These are phyloP conservation scores for Microglena sp. DNA, from an alignment of 139 green algal species.

Conservation along the genomic window DNA sequence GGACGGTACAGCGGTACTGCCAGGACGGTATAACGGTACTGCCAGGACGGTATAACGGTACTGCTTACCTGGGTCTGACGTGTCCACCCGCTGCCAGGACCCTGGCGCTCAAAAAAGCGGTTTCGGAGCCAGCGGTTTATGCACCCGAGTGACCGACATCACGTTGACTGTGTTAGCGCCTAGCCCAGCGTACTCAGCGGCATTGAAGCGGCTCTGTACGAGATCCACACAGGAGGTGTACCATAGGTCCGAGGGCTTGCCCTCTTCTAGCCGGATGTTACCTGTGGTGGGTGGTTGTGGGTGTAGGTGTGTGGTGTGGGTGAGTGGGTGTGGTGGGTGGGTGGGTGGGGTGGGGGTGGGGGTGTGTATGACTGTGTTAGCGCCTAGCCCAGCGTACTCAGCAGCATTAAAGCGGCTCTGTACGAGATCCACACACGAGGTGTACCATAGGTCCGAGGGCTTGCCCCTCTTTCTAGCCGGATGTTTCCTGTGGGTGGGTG, in stretches of 20 bases:
- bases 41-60: too few relatives aligned
- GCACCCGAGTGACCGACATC: slow-evolving; percentile 30
- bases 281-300: too few relatives aligned
- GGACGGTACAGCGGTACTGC: too few relatives aligned
- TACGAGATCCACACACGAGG: slow-evolving; percentile 40
- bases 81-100: slow-evolving; percentile 9
- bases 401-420: slow-evolving; percentile 20
- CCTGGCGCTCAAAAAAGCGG: slow-evolving; percentile 33
- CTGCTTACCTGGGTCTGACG: slow-evolving; percentile 5
- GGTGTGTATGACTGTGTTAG: too few relatives aligned
- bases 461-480: slow-evolving; percentile 60
- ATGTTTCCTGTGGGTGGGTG: slow-evolving; percentile 75
- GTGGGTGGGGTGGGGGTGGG: too few relatives aligned
- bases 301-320: too few relatives aligned
- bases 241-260: slow-evolving; percentile 44
- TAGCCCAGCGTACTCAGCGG: slow-evolving; percentile 17
- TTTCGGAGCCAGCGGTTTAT: slow-evolving; percentile 58
- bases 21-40: too few relatives aligned
- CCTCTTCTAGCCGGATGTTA: slow-evolving; percentile 74
- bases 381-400: slow-evolving; percentile 20
- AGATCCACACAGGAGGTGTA: slow-evolving; percentile 42
- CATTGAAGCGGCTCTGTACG: slow-evolving; percentile 25
- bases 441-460: slow-evolving; percentile 47
- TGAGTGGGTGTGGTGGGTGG: too few relatives aligned
- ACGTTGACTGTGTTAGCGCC: slow-evolving; percentile 15